Base-by-base conservation (phyloP, 768 basidiomycete genomes). In the Candolleomyces eurysporus region DNA sequence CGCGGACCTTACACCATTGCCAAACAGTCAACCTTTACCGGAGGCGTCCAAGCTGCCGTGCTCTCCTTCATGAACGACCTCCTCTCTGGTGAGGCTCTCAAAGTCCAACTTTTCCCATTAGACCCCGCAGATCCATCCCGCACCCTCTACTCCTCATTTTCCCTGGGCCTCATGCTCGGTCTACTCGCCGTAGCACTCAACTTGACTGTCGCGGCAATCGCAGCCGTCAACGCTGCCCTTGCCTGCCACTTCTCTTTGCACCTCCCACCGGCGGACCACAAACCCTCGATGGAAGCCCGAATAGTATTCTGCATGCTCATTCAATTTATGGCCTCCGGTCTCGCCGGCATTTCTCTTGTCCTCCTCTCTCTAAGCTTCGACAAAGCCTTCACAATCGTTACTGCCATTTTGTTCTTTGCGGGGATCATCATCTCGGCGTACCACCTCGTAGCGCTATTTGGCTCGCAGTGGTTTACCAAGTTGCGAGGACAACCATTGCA, bases 221-320 rank as follows among this genome's bases (percentile, higher is more conserved):
- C 49, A 31, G 49, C 49, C 16, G 49, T 31, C 19, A 51, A 51
- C 21, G 49, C 49, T 22, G 49, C 49, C n/a, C 30, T 51, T 9
- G 49, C 49, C 17, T 51, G 49, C 22, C 19, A 31, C 49, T 31
- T 51, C 19, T 51, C 49, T 9, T 14, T 46, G 13, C 45, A 46
- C 45, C 17, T 9, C 45, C 45, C 36, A 8, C 36, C 45, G 16
- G 19, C 45, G 16, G 17, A 42, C 16, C 19, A 56, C 39, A 40
- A 14, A 43, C 36, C 40, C 4, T 21, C 54, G 10, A 40, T 56
- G 54, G 39, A 40, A 43, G 40, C 54, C 5, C 54, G 54, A 17
- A 43, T 56, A 17, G 54, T 56, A 39, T 56, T 56, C 54, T 56
- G 54, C 40, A 56, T 56, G 54, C 16, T 56, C 21, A 14, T 56